These are phyloP conservation scores for Eimeria sp. DNA, from an alignment of 169 alveolate species.

Conservation along the genomic window DNA sequence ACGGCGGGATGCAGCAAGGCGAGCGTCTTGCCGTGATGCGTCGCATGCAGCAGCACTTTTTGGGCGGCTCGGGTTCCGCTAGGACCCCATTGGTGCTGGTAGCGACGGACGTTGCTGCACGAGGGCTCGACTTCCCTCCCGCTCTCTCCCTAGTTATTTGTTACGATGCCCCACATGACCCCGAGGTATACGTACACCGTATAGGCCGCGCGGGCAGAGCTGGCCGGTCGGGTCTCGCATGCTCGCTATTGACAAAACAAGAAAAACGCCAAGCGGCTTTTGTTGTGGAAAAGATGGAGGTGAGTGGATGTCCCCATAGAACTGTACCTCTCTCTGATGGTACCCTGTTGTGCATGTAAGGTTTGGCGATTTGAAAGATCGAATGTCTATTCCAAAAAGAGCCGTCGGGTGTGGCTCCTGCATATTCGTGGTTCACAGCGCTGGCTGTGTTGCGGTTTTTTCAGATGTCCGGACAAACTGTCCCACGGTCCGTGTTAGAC, in stretches of 20 bases:
- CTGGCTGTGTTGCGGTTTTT: neutral
- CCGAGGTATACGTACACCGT: slow-evolving; percentile 94
- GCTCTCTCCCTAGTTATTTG: slow-evolving; percentile 95
- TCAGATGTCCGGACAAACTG: slow-evolving; percentile 70
- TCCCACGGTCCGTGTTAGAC: slow-evolving; percentile 59
- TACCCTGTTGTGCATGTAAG: neutral
- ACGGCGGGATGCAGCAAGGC: slow-evolving; percentile 82
- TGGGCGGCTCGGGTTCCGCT: slow-evolving; percentile 43
- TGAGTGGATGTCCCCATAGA: neutral
- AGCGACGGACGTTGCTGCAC: slow-evolving; percentile 82
- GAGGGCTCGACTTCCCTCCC: slow-evolving; percentile 91
- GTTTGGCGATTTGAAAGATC: neutral
- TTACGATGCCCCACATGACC: slow-evolving; percentile 94
- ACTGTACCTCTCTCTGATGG: neutral
- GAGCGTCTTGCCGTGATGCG: slow-evolving; percentile 82
- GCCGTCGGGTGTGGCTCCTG: neutral
- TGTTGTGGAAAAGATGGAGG: slow-evolving; percentile 81
- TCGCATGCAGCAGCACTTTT: slow-evolving; percentile 79
- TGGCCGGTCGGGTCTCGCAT: slow-evolving; percentile 94
- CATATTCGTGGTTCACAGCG: neutral
- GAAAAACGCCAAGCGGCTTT: slow-evolving; percentile 87
- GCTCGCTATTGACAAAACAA: slow-evolving; percentile 93
- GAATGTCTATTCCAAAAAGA: neutral
- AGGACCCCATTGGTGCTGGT: slow-evolving; percentile 71
- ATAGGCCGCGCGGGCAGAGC: slow-evolving; percentile 98